Percentiles rank a stretch among this genome's conserved stretches.
phyloP scores from a whole-genome alignment of 1,284 basidiomycete species.

The Pascua sp. region DNA sequence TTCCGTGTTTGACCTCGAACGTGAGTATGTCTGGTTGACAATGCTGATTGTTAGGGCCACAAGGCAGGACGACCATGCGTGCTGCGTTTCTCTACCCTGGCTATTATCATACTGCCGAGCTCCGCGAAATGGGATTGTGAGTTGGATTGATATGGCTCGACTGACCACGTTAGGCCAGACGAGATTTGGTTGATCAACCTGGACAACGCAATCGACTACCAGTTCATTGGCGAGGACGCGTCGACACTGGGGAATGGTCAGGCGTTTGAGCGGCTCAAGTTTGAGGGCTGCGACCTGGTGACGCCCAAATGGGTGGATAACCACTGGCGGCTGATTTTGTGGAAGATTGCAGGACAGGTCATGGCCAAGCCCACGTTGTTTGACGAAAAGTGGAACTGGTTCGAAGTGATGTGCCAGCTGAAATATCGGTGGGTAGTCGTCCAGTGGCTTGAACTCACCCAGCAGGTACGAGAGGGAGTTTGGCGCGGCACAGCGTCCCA shows the following conservation, averaged over 20 bases:
- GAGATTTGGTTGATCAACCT: slow-evolving; percentile 63
- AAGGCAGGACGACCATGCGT: slow-evolving; percentile 26
- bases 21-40: slow-evolving; percentile 22
- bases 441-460: background rate
- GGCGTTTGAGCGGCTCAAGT: slow-evolving; percentile 26
- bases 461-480: slow-evolving; percentile 85
- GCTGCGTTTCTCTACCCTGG: slow-evolving; percentile 56
- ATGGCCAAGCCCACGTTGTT: slow-evolving; percentile 66
- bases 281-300: slow-evolving; percentile 29
- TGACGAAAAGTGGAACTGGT: slow-evolving; percentile 67
- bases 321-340: slow-evolving; percentile 84
- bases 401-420: slow-evolving; percentile 74
- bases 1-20: slow-evolving; percentile 40
- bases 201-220: slow-evolving; percentile 60
- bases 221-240: slow-evolving; percentile 54
- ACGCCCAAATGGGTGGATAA: slow-evolving; percentile 73
- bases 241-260: slow-evolving; percentile 23
- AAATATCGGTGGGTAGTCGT: slow-evolving; percentile 65
- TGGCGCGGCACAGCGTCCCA: slow-evolving; percentile 71
- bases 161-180: slow-evolving; percentile 31
- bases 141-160: slow-evolving; percentile 28
- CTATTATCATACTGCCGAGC: slow-evolving; percentile 54
- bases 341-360: slow-evolving; percentile 87
- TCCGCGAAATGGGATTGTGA: slow-evolving; percentile 63
- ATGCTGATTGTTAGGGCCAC: slow-evolving; percentile 17